Evolutionary conservation across 192 early-diverging fungal genomes (phyloP).

Genomic region (Phycomyces blakesleeanus): DNA sequence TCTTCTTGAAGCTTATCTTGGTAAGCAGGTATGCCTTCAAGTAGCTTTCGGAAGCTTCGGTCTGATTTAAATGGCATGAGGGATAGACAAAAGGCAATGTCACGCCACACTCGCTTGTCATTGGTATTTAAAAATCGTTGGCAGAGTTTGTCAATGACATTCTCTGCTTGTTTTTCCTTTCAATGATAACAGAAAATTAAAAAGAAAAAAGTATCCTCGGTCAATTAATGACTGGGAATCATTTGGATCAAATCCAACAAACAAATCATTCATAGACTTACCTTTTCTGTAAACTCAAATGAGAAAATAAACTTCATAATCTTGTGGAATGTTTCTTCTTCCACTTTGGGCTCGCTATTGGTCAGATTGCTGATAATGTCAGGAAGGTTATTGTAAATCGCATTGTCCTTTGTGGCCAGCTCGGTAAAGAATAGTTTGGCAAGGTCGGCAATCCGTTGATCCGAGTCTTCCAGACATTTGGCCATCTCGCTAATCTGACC

Average conservation of each 20-base stretch:
- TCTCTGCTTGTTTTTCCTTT: conserved; percentile 95
- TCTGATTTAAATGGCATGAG: conserved; percentile 86
- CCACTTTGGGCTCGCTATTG: conserved; percentile 56
- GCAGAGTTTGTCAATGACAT: conserved; percentile 95
- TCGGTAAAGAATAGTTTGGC: conserved; percentile 96
- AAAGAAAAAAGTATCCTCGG: too few species aligned
- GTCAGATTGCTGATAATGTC: conserved; percentile 96
- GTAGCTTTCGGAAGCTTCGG: conserved; percentile 76
- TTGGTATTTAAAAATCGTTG: conserved; percentile 83
- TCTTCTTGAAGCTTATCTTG: conserved; percentile 90
- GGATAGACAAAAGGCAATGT: conserved; percentile 90
- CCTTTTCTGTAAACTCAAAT: conserved; percentile 86
- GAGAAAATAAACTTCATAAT: conserved; percentile 89
- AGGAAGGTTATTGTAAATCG: conserved; percentile 98
- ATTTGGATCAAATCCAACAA: too few species aligned
- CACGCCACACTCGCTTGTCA: conserved; percentile 80
- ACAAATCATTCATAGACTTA: too few species aligned
- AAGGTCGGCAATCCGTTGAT: conserved; percentile 85
- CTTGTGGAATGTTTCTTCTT: conserved; percentile 78
- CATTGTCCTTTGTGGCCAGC: conserved; percentile 93
- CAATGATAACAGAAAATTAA: too few species aligned
- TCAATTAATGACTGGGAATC: too few species aligned
- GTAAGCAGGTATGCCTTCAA: conserved; percentile 82
- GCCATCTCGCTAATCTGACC: conserved; percentile 98
- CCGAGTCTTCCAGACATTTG: conserved; percentile 89